Conservation (phyloP, 805 yeast species). For the Metschnikowia peoriensis region DNA sequence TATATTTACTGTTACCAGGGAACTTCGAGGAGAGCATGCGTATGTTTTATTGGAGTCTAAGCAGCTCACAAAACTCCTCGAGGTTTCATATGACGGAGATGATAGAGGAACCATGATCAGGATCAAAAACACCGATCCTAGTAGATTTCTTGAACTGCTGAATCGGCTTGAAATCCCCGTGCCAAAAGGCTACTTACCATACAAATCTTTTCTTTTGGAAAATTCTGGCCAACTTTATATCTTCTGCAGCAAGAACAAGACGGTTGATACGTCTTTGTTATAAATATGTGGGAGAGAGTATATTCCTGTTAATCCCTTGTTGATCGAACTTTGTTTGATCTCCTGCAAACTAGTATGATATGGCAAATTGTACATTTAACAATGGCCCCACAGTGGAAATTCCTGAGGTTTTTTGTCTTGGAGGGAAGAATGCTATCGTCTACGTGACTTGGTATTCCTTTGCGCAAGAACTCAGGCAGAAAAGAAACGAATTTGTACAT, state of each 20-base stretch:
- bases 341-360: no score
- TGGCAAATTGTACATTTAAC: no score
- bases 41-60: conserved; percentile 16
- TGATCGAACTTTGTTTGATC: no score
- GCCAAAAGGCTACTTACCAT: conserved; percentile 9
- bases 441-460: no score
- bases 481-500: no score
- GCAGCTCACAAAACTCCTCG: conserved; percentile 16
- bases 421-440: no score
- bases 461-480: no score
- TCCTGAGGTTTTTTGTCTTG: no score
- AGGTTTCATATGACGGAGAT: conserved; percentile 9
- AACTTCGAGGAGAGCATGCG: conserved; percentile 1
- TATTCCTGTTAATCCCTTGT: no score
- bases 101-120: neutral
- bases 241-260: conserved; percentile 2
- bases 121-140: conserved; percentile 15
- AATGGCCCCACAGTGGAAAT: no score
- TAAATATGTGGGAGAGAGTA: no score
- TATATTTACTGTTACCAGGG: conserved; percentile 8
- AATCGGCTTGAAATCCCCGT: conserved; percentile 11
- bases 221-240: conserved; percentile 12
- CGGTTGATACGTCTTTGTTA: no score
- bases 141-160: conserved; percentile 6
- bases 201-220: conserved; percentile 11